Percentiles rank a stretch among this genome's conserved stretches.
These are phyloP conservation scores for Hamigera avellanea DNA, from an alignment of 495 filamentous ascomycete genomes.

Conservation along the genomic window DNA sequence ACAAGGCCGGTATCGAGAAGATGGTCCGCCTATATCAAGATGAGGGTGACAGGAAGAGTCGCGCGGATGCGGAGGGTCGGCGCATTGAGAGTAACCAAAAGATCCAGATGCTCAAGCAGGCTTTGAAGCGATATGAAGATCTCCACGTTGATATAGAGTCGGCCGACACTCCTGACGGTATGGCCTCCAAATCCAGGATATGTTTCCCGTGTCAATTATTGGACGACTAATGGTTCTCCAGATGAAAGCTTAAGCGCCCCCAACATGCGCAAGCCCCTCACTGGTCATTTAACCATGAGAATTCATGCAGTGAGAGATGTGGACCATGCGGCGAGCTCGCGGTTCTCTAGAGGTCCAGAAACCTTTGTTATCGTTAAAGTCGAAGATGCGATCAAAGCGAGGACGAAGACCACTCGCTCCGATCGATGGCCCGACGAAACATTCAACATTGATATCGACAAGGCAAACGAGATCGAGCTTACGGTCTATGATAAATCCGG, in stretches of 20 bases:
- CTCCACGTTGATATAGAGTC: slow-evolving; percentile 91
- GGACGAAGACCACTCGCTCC: slow-evolving; percentile 76
- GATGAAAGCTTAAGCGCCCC: slow-evolving; percentile 96
- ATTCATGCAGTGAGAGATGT: slow-evolving; percentile 87
- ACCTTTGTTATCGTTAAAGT: slow-evolving; percentile 94
- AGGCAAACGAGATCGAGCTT: slow-evolving; percentile 96
- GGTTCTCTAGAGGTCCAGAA: slow-evolving; percentile 83
- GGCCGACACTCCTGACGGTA: slow-evolving; percentile 76
- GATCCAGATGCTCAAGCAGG: slow-evolving; percentile 90
- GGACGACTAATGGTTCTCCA: slow-evolving; percentile 22
- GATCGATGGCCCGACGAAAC: slow-evolving; percentile 87
- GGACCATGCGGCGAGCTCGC: slow-evolving; percentile 78
- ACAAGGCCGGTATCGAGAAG: slow-evolving; percentile 98
- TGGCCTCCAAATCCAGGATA: slow-evolving; percentile 6
- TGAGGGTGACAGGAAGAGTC: slow-evolving; percentile 95
- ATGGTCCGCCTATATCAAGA: slow-evolving; percentile 97
- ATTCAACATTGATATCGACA: slow-evolving; percentile 87
- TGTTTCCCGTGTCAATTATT: slow-evolving; percentile 2
- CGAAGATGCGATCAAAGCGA: slow-evolving; percentile 79
- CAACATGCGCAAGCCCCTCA: slow-evolving; percentile 86
- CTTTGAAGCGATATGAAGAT: slow-evolving; percentile 93
- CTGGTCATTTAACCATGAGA: slow-evolving; percentile 74
- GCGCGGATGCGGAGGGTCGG: slow-evolving; percentile 77
- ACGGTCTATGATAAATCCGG: slow-evolving; percentile 91
- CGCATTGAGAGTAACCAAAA: slow-evolving; percentile 95